Base-by-base conservation (phyloP, 2,329 filamentous ascomycete genomes). In the Didymella lethalis region DNA sequence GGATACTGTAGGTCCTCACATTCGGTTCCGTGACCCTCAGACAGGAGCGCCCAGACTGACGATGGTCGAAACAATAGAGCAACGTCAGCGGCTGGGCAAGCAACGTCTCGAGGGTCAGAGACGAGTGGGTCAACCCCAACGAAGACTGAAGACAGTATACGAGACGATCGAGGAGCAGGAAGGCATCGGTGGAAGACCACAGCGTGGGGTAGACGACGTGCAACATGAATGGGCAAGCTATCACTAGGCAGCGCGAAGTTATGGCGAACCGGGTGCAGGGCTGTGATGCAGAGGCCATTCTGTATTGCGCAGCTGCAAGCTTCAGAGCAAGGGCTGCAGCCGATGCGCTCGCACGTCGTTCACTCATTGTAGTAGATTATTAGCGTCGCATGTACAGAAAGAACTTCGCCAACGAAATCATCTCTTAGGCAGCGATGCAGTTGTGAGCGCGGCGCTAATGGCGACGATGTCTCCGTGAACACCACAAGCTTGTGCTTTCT, bases 111-210 rank as follows among this genome's bases (percentile, higher is more conserved):
- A 44, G n/a, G 25, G 32, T 44, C 47, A 48, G 26, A 40, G 25
- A 44, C 52, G 46, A n/a, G 18, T 28, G 8, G 14, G 16, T 18
- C 25, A 34, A 31, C 29, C 26, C 5, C 48, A 40, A 14, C 32
- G n/a, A 18, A 25, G n/a, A 3, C 10, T 48, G n/a, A 54, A 23
- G 7, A 61, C 58, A 1, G 29, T 57, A 1, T 53, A 40, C 32
- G 53, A 61, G 31, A 51, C 48, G 10, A 57, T 61, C 10, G 52
- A 57, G 28, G 58, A 61, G 18, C 49, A 50, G 25, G 58, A 49
- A 20, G 14, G 40, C 2, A 14, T 56, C 2, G 25, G 46, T 40
- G 45, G 44, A 4, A 61, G 40, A 11, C 36, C 36, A 4, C 53
- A 61, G 16, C 43, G 32, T 36, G 51, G 52, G 6, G 28, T 36